Evolutionary conservation across 495 filamentous ascomycete genomes (phyloP).

Genomic region (Daldinia bambusicola): DNA sequence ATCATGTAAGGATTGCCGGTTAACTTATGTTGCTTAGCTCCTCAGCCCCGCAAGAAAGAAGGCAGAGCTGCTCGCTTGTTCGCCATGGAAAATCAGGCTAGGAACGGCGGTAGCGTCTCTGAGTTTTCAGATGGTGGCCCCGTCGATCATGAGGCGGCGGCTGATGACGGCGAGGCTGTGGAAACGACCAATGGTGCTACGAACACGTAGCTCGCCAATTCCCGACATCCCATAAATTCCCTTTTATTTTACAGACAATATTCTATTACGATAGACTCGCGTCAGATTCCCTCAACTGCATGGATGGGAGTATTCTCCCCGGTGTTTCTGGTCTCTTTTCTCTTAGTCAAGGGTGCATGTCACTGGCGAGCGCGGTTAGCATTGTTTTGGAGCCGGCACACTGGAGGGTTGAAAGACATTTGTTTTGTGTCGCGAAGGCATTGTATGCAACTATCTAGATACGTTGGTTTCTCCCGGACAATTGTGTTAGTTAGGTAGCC

Average conservation of each 20-base stretch:
- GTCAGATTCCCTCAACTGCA: conserved; percentile 20
- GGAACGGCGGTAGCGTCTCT: conserved; percentile 26
- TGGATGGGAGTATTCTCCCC: conserved; percentile 28
- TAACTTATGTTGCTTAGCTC: conserved; percentile 50
- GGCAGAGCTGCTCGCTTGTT: conserved; percentile 60
- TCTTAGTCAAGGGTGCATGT: conserved; percentile 3
- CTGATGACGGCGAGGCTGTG: conserved; percentile 12
- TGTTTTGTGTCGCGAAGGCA: background rate
- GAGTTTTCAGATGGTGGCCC: conserved; percentile 35
- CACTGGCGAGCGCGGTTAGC: conserved; percentile 8
- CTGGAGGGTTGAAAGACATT: background rate
- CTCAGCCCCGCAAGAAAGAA: conserved; percentile 64
- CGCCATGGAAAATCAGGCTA: conserved; percentile 51
- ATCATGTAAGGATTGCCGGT: background rate
- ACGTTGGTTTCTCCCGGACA: conserved; percentile 9
- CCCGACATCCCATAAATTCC: background rate
- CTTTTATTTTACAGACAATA: conserved; percentile 23
- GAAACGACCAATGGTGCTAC: conserved; percentile 3
- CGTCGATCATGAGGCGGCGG: conserved; percentile 30
- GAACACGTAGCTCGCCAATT: background rate
- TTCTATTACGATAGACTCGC: conserved; percentile 33
- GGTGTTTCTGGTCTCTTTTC: conserved; percentile 19
- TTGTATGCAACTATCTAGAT: conserved; percentile 20
- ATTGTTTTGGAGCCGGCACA: conserved; percentile 10
- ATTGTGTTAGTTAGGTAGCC: background rate